Evolutionary conservation across 805 yeast genomes (phyloP), one percentile per base, ranked within the genome.

Genomic region (Isabelozyma heimii): DNA sequence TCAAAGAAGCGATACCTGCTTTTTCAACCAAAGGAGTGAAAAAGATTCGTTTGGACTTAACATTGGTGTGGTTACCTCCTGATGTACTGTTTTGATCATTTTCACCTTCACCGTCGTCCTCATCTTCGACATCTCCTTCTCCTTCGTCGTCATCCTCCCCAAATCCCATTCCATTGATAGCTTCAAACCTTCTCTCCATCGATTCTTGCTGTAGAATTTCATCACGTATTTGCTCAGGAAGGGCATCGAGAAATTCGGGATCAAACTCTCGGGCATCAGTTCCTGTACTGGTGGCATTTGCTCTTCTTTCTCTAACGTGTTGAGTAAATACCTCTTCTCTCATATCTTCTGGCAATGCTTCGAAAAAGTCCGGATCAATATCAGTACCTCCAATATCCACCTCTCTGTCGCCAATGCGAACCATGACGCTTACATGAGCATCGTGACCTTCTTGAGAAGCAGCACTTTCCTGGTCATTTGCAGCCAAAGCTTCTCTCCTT

Each of bases 271-370:
- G 72, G 2, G 80, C 72, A 12, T 76, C 70, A 1, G 67, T 61
- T 0, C 82, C 61, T 52, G 69, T 40, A 12, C 69, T 62, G 1
- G 79, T 52, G 53, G 88, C 70, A 73, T 81, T 41, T 75, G 76
- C 85, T 51, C 94, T 75, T 50, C 91, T 73, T 55, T 89, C 94
- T 40, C 91, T 72, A 6, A 90, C 72, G 59, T 91, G 96, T 53
- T 90, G 92, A 0, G 91, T 82, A 60, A 89, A 84, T 0, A 91
- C 97, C 60, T 91, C 97, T 53, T 90, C 96, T 44, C 97, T 75
- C 88, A 91, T 87, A 46, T 89, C 94, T 41, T 89, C 96, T 0
- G 97, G 97, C 37, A 91, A 75, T 0, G 97, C 97, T 57, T 85
- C 87, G 51, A 91, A 73, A 62, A 90, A 91, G 55, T 88, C 92